Evolutionary conservation across 1,139 yeast species (phyloP), one percentile per base, ranked within the genome.

Genomic region (Kluyveromyces sp.): DNA sequence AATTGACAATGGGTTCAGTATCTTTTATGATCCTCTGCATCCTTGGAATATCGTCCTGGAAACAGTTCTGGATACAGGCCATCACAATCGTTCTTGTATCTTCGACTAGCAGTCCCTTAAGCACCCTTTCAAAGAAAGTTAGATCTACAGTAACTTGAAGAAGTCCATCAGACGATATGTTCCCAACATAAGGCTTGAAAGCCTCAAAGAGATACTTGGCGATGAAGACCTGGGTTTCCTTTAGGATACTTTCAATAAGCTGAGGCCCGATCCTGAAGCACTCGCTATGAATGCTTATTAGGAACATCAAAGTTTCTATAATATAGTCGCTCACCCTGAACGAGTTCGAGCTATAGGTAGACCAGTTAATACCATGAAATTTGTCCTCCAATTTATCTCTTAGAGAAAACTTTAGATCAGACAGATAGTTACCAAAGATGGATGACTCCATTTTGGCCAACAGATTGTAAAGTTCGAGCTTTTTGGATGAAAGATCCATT

Each of bases 221-320:
- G 4, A 74, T 56, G 47, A 75, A 75, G 26, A 68, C 67, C 49
- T 72, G 70, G 13, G 78, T 64, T 39, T 70, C 75, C 19, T 65
- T 60, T 17, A 77, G 58, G 3, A 77, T 71, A 12, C 67, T 63
- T 26, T 62, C 57, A 7, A 75, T 68, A 37, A 77, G 56, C 30
- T 65, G 67, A 1, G 73, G 70, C 0, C 80, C 74, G 13, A 75
- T 69, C 34, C 69, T 69, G 29, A 67, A 57, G 28, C 78, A 76
- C 43, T 69, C 71, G 22, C 80, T 68, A 52, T 77, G 80, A 1
- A 77, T 73, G 15, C 70, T 63, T 4, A 80, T 77, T 20, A 82
- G 57, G 32, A 72, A 60, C 57, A 77, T 68, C 36, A 80, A 58
- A 1, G 73, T 64, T 45, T 77, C 76, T 45, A 77, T 71, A 4